Conservation (phyloP, 2,329 filamentous ascomycete species). For the Colletotrichum caudatum region DNA sequence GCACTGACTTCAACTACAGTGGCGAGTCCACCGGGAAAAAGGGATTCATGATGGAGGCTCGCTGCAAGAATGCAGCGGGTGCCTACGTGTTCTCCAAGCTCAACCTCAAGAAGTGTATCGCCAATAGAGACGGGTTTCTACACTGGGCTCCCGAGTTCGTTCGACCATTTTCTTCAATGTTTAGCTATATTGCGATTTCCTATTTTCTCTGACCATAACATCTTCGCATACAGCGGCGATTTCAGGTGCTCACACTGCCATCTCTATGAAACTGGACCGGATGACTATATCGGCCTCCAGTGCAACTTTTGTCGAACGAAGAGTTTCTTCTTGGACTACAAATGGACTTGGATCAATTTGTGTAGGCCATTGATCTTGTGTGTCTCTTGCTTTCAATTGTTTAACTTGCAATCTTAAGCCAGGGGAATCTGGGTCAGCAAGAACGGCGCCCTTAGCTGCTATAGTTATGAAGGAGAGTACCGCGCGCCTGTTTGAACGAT, state of each 20-base stretch:
- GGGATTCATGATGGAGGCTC: background rate
- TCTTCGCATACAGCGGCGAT: background rate
- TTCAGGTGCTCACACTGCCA: constrained; percentile 4
- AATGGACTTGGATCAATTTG: background rate
- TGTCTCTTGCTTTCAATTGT: background rate
- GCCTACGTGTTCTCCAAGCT: background rate
- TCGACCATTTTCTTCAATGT: background rate
- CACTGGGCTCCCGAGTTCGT: background rate
- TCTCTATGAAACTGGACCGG: background rate
- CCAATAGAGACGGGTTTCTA: background rate
- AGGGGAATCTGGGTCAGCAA: constrained; percentile 6
- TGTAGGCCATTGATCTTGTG: background rate
- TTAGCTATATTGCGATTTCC: background rate
- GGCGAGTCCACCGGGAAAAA: too few species aligned
- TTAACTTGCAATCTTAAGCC: background rate
- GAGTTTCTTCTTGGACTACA: background rate
- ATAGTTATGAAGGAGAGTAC: background rate
- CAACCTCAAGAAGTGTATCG: constrained; percentile 17
- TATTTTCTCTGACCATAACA: background rate
- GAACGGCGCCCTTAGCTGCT: constrained; percentile 11
- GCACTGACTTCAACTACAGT: background rate
- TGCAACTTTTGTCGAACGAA: background rate
- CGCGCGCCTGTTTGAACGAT: background rate
- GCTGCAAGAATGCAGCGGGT: background rate
- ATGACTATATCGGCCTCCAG: background rate